phyloP scores from a whole-genome alignment of 148 eudicot genomes.

The Fagopyrum homotropicum region DNA sequence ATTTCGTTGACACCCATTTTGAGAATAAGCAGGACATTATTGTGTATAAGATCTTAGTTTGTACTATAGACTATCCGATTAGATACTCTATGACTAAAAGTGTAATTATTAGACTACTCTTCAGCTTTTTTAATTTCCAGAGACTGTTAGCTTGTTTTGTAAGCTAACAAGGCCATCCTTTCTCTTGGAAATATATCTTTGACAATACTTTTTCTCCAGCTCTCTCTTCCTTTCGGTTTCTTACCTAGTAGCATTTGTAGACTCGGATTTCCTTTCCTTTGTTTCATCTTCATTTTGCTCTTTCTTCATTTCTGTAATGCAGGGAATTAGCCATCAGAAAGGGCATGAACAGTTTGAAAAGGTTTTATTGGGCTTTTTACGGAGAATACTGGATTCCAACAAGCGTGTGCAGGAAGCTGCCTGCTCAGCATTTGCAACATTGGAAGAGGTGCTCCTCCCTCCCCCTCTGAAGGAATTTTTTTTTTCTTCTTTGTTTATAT shows the following conservation, averaged over 20 bases:
- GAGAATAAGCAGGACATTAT: too few species aligned
- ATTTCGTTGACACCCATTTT: too few species aligned
- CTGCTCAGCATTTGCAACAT: conserved; percentile 95
- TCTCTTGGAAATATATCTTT: too few species aligned
- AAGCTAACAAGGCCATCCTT: too few species aligned
- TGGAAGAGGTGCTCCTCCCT: conserved; percentile 71
- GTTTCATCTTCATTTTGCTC: not conserved
- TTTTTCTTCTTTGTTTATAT: not conserved
- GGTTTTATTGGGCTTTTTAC: conserved; percentile 67
- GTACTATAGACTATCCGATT: too few species aligned
- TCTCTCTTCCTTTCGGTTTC: not conserved
- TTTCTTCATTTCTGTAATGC: conserved; percentile 1
- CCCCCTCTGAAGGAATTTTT: too few species aligned
- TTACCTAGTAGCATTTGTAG: not conserved
- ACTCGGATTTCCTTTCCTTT: not conserved
- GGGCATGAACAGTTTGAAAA: conserved; percentile 75
- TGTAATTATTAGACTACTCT: too few species aligned
- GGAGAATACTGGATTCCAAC: conserved; percentile 86
- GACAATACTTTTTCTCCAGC: too few species aligned
- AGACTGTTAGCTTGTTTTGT: too few species aligned
- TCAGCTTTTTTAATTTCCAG: too few species aligned
- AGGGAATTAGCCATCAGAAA: conserved; percentile 58
- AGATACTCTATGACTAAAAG: too few species aligned
- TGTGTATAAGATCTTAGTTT: too few species aligned
- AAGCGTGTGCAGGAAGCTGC: conserved; percentile 99